A percentile compares a stretch with the other conserved stretches of the same genome.
phyloP scores from a whole-genome alignment of 202 grass and related monocot species.

The Hordeum pubiflorum region DNA sequence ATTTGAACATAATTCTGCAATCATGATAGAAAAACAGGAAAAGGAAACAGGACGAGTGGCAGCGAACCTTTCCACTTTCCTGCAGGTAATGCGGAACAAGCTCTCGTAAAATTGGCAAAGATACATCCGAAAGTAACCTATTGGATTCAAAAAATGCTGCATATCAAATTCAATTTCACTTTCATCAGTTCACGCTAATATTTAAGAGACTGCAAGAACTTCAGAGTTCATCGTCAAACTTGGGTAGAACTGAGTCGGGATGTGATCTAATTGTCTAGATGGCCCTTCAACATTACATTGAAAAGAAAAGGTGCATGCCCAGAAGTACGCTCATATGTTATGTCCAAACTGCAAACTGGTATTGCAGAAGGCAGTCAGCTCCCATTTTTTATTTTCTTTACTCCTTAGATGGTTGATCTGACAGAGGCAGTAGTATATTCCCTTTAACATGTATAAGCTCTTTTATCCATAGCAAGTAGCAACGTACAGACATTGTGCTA shows the following conservation, averaged over 20 bases:
- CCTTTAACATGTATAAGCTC: not conserved
- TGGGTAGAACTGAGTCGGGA: not conserved
- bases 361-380: not conserved
- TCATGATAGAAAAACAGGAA: not conserved
- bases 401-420: not conserved
- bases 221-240: not conserved
- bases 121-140: slow-evolving; percentile 90
- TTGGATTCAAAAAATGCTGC: slow-evolving; percentile 22
- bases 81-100: slow-evolving; percentile 89
- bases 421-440: not conserved
- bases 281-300: not conserved
- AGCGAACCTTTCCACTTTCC: slow-evolving; percentile 81
- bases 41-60: not conserved
- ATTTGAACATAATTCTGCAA: slow-evolving; percentile 10
- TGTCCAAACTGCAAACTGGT: not conserved
- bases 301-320: not conserved
- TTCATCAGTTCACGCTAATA: not conserved
- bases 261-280: not conserved
- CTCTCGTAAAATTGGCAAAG: slow-evolving; percentile 94
- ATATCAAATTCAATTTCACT: slow-evolving; percentile 25
- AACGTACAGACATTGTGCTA: not conserved
- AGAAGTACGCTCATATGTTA: not conserved
- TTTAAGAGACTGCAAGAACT: slow-evolving; percentile 2
- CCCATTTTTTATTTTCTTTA: not conserved
- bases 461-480: not conserved